Conservation (phyloP, 495 filamentous ascomycete species). For the Aspergillus homomorphus region DNA sequence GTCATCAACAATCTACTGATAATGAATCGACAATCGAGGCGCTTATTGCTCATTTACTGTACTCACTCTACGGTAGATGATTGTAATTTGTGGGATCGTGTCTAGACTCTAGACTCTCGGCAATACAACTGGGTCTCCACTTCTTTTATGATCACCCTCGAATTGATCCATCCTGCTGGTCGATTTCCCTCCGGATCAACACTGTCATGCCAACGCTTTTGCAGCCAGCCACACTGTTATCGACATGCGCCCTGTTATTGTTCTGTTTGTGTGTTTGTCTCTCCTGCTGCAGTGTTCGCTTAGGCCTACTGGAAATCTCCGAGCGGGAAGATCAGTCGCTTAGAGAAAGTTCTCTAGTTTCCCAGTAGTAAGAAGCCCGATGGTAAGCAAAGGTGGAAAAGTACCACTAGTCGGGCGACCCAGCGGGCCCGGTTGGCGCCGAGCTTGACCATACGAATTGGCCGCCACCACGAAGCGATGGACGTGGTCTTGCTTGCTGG, state of each 20-base stretch:
- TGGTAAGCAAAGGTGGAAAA: too few species aligned
- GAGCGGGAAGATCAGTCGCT: not conserved
- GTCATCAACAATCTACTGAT: not conserved
- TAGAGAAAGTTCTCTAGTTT: not conserved
- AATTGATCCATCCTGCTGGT: not conserved
- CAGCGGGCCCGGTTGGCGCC: not conserved
- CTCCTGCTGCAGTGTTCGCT: not conserved
- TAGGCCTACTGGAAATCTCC: not conserved
- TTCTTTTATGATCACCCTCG: not conserved
- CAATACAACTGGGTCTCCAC: not conserved
- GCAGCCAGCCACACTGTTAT: not conserved
- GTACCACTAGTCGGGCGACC: not conserved
- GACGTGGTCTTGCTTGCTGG: too few species aligned
- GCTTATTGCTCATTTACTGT: not conserved
- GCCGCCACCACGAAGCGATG: not conserved
- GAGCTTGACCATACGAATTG: not conserved
- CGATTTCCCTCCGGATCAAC: not conserved
- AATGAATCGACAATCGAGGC: not conserved
- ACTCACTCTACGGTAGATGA: not conserved
- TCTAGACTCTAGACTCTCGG: not conserved
- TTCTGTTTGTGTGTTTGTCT: not conserved
- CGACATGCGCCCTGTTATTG: not conserved
- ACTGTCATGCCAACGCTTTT: not conserved
- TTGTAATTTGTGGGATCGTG: not conserved
- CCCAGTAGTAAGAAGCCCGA: too few species aligned